Evolutionary conservation across 441 rosid genomes (phyloP).

Genomic region (Arabidopsis hybrid): DNA sequence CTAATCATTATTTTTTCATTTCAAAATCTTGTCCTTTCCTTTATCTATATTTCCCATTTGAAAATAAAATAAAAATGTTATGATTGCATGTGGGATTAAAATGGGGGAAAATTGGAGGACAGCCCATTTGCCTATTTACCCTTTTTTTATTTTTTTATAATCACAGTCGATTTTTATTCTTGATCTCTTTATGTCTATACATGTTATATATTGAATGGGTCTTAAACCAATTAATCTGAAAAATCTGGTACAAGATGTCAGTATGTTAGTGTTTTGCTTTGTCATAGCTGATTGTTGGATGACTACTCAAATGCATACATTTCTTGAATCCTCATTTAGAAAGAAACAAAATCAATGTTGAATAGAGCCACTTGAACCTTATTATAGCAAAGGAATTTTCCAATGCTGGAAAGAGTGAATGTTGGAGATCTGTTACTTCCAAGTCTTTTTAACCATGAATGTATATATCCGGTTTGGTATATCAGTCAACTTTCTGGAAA

Average conservation of each 20-base stretch:
- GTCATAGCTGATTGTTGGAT: slow-evolving; percentile 18
- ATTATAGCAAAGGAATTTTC: neutral
- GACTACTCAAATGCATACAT: neutral
- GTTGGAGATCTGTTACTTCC: neutral
- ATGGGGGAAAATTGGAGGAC: slow-evolving; percentile 27
- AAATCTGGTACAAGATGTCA: neutral
- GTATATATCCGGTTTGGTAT: too few relatives aligned
- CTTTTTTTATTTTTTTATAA: neutral
- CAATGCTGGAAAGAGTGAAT: neutral
- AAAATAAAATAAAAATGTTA: slow-evolving; percentile 26
- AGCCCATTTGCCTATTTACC: slow-evolving; percentile 21
- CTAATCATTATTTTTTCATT: slow-evolving; percentile 39
- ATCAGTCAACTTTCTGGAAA: too few relatives aligned
- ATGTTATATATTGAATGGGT: neutral
- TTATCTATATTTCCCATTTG: neutral
- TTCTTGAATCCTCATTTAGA: neutral
- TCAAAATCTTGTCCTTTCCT: slow-evolving; percentile 34
- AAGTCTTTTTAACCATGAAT: too few relatives aligned
- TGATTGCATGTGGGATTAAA: slow-evolving; percentile 33
- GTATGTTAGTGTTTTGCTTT: slow-evolving; percentile 7
- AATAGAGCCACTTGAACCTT: neutral
- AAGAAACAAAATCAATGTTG: neutral
- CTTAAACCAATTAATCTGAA: neutral
- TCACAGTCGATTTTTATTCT: neutral
- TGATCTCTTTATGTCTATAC: neutral